Percentiles rank a stretch among this genome's conserved stretches.
Evolutionary conservation across 176 grass and related monocot genomes (phyloP).

Genomic region (Oropetium thomaeum): DNA sequence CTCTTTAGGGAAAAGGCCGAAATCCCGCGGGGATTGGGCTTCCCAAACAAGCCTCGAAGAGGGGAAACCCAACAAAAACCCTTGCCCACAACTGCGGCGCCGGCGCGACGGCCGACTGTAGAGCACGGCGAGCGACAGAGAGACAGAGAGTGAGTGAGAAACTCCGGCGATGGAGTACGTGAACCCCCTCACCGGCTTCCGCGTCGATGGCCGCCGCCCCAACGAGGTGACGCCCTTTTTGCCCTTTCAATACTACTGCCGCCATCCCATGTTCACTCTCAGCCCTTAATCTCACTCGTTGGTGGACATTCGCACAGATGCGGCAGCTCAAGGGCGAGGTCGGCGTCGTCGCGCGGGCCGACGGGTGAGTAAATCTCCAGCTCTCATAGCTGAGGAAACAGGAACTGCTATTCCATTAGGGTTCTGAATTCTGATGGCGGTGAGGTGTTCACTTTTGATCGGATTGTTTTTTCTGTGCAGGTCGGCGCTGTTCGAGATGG

Average conservation of each 20-base stretch:
- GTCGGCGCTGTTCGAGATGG: slow-evolving; percentile 95
- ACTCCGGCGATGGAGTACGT: slow-evolving; percentile 67
- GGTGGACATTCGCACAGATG: slow-evolving; percentile 52
- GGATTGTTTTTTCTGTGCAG: slow-evolving; percentile 23
- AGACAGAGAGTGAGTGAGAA: neutral
- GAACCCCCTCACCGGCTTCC: slow-evolving; percentile 72
- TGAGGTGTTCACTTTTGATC: slow-evolving; percentile 14
- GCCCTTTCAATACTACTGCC: neutral
- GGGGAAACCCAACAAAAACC: neutral
- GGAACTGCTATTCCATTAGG: slow-evolving; percentile 1
- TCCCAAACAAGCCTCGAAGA: too few species aligned
- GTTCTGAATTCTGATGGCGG: neutral
- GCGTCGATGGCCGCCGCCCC: slow-evolving; percentile 77
- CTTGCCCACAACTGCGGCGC: neutral
- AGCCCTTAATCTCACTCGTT: neutral
- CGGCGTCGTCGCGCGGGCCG: slow-evolving; percentile 70
- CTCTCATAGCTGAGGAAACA: neutral
- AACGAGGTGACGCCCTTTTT: slow-evolving; percentile 49
- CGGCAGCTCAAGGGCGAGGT: slow-evolving; percentile 80
- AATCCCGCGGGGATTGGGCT: too few species aligned
- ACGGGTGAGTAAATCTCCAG: slow-evolving; percentile 40
- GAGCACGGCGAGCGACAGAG: too few species aligned
- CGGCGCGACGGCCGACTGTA: too few species aligned
- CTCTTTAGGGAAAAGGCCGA: too few species aligned
- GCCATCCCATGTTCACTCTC: neutral